Evolutionary conservation across 129 eudicot genomes (phyloP).

Genomic region (Dittrichia graveolens): DNA sequence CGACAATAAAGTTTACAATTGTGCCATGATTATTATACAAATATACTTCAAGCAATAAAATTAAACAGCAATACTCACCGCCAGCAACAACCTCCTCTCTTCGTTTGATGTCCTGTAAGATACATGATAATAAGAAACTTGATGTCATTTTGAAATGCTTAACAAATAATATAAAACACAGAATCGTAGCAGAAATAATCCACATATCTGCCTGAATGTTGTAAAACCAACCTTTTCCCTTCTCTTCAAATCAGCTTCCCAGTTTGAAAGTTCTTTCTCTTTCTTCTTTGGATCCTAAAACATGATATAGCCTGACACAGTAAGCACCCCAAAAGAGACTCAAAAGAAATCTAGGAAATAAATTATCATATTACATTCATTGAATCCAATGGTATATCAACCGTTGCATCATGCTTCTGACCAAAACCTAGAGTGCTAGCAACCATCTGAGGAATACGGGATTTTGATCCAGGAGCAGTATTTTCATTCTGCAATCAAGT

Average conservation of each 20-base stretch:
- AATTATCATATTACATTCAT: conserved; percentile 56
- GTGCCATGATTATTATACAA: conserved; percentile 2
- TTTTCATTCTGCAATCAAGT: conserved; percentile 63
- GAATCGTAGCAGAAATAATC: neutral
- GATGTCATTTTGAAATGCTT: conserved; percentile 21
- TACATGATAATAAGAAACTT: conserved; percentile 18
- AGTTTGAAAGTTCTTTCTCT: conserved; percentile 70
- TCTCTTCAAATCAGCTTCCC: conserved; percentile 91
- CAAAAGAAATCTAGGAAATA: conserved; percentile 1
- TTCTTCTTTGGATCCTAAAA: conserved; percentile 72
- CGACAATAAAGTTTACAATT: conserved; percentile 20
- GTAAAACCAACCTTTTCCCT: conserved; percentile 74
- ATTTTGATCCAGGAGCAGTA: conserved; percentile 74
- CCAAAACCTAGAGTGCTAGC: conserved; percentile 80
- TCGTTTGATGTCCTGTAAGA: conserved; percentile 88
- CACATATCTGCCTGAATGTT: neutral
- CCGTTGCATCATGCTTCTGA: conserved; percentile 94
- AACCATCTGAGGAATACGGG: conserved; percentile 76
- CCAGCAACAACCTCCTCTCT: conserved; percentile 88
- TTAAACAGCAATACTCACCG: conserved; percentile 49
- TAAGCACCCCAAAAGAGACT: conserved; percentile 27
- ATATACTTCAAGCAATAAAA: conserved; percentile 8
- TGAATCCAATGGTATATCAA: conserved; percentile 85
- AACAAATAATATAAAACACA: neutral
- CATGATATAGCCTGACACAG: conserved; percentile 2